A percentile compares a stretch with the other conserved stretches of the same genome.
Evolutionary conservation across 225 moss, liverwort and hornwort genomes (phyloP).

Genomic region (Bryoerythrophyllum caledonicum): DNA sequence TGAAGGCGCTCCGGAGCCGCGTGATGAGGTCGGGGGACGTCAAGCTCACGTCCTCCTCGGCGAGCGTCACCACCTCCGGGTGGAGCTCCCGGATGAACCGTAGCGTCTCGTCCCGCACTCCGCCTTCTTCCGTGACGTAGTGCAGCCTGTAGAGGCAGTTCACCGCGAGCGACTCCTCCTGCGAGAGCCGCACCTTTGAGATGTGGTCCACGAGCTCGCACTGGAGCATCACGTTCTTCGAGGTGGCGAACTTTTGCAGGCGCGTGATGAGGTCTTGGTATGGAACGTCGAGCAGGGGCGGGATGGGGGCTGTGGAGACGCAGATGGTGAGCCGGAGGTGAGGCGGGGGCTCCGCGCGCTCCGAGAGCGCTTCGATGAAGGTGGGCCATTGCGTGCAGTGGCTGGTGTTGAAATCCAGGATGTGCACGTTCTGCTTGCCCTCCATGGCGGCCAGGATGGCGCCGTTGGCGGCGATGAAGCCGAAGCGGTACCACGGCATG

Average conservation of each 20-base stretch:
- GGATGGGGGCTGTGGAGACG: slow-evolving; percentile 56
- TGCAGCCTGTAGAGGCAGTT: slow-evolving; percentile 63
- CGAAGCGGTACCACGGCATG: slow-evolving; percentile 86
- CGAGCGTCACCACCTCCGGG: slow-evolving; percentile 57
- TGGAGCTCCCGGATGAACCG: slow-evolving; percentile 48
- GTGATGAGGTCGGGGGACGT: slow-evolving; percentile 54
- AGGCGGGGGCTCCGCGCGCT: slow-evolving; percentile 66
- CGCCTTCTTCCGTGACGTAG: slow-evolving; percentile 33
- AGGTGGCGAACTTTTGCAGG: slow-evolving; percentile 54
- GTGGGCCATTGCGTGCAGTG: slow-evolving; percentile 89
- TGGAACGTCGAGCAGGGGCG: slow-evolving; percentile 60
- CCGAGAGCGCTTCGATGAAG: slow-evolving; percentile 64
- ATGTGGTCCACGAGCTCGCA: slow-evolving; percentile 42
- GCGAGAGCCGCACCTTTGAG: slow-evolving; percentile 44
- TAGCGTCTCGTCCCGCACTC: slow-evolving; percentile 49
- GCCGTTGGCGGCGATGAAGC: slow-evolving; percentile 79
- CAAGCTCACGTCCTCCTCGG: slow-evolving; percentile 62
- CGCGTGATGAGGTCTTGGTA: slow-evolving; percentile 53
- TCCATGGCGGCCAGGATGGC: slow-evolving; percentile 71
- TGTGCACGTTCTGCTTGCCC: slow-evolving; percentile 72
- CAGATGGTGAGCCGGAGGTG: slow-evolving; percentile 69
- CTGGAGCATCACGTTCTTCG: slow-evolving; percentile 61
- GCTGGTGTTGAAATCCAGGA: slow-evolving; percentile 63
- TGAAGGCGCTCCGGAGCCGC: slow-evolving; percentile 67
- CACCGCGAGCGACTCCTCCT: slow-evolving; percentile 59